Base-by-base conservation (phyloP, 352 stramenopile genomes). In the Phytophthora nicotianae region DNA sequence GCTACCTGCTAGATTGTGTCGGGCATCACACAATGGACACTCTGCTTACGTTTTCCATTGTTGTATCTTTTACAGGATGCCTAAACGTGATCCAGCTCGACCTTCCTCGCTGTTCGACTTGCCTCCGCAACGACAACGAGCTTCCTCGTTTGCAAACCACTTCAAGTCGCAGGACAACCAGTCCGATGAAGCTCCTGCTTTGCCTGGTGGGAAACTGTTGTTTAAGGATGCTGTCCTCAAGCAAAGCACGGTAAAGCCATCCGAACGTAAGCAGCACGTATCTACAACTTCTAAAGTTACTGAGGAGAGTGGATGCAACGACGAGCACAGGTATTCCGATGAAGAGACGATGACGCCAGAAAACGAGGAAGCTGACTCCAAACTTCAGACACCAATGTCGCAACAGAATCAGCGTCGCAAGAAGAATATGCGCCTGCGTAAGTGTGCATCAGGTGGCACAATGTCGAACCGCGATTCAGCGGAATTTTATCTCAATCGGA, bases 201-300 rank as follows among this genome's bases (percentile, higher is more conserved):
- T 61, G 21, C 47, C 48, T 4, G 58, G 37, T 33, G 70, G 74
- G n/a, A 72, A 76, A 23, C 35, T 86, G 3, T 26, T 77, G 10
- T 88, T 86, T 48, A 76, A 86, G 24, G 81, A 88, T 53, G 74
- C 74, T 19, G 77, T 89, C 5, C 56, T 90, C 13, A 72, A 77
- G 46, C 75, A 83, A 47, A 74, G 56, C 43, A 69, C 64, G 29
- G 20, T 58, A 33, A 68, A 66, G 17, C 45, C 46, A 48, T 29
- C 48, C 4, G 47, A 68, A 17, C 45, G 21, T 13, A 70, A 64
- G 19, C 48, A 38, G 5, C 21, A 54, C n/a, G 57, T 63, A 29
- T 11, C 29, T 40, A 16, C 29, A 17, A 14, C 46, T 33, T 33
- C 29, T 38, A 38, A 55, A 48, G 26, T n/a, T 5, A 42, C 33